These are phyloP conservation scores for Didymella pomorum DNA, from an alignment of 2,329 filamentous ascomycete species.

Conservation along the genomic window DNA sequence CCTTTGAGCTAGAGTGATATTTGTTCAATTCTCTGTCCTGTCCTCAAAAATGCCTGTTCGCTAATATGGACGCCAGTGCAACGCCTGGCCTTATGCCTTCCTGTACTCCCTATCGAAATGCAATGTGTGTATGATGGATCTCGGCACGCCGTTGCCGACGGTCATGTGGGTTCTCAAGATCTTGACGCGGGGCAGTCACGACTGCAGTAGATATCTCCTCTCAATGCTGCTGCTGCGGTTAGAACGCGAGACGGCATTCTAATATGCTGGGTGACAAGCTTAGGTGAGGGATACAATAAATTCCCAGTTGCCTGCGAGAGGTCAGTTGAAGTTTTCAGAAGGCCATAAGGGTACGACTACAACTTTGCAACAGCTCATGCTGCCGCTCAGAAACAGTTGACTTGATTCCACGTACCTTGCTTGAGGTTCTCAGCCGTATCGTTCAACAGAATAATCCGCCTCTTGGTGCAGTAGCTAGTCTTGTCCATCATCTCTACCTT, in stretches of 20 bases:
- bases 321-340: slow-evolving; percentile 20
- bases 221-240: not conserved
- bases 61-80: slow-evolving; percentile 26
- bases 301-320: slow-evolving; percentile 40
- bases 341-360: not conserved
- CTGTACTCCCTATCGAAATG: slow-evolving; percentile 21
- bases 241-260: not conserved
- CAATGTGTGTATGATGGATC: slow-evolving; percentile 14
- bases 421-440: slow-evolving; percentile 93
- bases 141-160: not conserved
- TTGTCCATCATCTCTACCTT: slow-evolving; percentile 99
- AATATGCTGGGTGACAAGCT: not conserved
- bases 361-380: not conserved
- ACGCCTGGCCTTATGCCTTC: slow-evolving; percentile 27
- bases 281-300: slow-evolving; percentile 42
- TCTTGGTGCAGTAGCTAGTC: slow-evolving; percentile 94
- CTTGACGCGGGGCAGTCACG: not conserved
- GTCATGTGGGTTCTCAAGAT: not conserved
- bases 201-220: not conserved
- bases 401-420: slow-evolving; percentile 68
- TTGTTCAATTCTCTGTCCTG: slow-evolving; percentile 13
- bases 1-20: not conserved
- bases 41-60: slow-evolving; percentile 20
- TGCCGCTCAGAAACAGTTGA: not conserved
- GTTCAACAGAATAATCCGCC: slow-evolving; percentile 85